These are phyloP conservation scores for Alternaria ethzedia DNA, from an alignment of 2,329 filamentous ascomycete species.

Conservation along the genomic window DNA sequence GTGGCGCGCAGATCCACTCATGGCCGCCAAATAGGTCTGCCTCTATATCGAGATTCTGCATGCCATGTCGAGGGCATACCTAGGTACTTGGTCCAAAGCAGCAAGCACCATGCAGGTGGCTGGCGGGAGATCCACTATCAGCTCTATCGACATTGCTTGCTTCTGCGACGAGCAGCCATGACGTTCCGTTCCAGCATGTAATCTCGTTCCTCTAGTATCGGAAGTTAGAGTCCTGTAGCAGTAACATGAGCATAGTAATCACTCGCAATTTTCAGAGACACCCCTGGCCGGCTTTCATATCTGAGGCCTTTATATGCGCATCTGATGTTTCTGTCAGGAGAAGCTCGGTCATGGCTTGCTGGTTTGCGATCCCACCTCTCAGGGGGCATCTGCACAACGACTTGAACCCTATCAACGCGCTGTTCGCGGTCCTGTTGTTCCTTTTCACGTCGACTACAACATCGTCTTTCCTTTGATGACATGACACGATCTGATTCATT, in stretches of 20 bases:
- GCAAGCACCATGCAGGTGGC: constrained; percentile 25
- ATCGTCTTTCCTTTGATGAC: neutral
- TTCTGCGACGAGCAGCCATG: constrained; percentile 21
- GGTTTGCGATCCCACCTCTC: neutral
- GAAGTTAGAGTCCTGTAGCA: constrained; percentile 10
- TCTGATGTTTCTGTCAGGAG: constrained; percentile 23
- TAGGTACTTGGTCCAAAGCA: constrained; percentile 18
- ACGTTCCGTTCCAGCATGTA: constrained; percentile 26
- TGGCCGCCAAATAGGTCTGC: constrained; percentile 11
- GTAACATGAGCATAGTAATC: constrained; percentile 15
- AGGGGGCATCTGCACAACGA: neutral
- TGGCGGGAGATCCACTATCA: constrained; percentile 27
- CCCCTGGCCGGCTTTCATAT: constrained; percentile 4
- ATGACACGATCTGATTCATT: neutral
- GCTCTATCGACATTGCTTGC: constrained; percentile 21
- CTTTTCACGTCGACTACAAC: neutral
- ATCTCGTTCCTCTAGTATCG: constrained; percentile 27
- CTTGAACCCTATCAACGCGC: neutral
- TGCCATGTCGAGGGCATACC: constrained; percentile 19
- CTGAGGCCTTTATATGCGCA: neutral
- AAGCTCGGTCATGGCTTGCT: constrained; percentile 30
- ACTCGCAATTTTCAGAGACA: constrained; percentile 14
- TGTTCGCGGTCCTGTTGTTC: neutral
- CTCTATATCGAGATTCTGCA: constrained; percentile 21
- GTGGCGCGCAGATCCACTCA: constrained; percentile 23